phyloP scores from a whole-genome alignment of 2,329 filamentous ascomycete genomes.

The Tetracladium maxilliforme region DNA sequence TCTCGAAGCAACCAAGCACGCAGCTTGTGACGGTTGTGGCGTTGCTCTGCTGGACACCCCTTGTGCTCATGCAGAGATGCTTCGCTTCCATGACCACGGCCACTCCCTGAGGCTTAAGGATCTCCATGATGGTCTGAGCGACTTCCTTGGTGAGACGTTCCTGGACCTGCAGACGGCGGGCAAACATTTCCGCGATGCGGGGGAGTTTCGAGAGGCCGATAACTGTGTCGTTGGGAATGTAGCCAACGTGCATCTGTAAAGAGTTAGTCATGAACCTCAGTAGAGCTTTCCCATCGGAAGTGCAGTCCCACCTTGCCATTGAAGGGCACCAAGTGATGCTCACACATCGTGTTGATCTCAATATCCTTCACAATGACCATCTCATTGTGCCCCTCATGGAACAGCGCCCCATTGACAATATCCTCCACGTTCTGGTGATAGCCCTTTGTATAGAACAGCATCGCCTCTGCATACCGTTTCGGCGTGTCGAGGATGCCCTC shows the following conservation, averaged over 20 bases:
- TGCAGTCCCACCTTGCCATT: slow-evolving; percentile 41
- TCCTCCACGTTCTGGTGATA: slow-evolving; percentile 57
- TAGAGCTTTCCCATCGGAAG: slow-evolving; percentile 4
- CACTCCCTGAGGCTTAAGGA: slow-evolving; percentile 52
- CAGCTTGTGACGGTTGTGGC: slow-evolving; percentile 52
- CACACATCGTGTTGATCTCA: slow-evolving; percentile 54
- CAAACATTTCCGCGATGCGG: slow-evolving; percentile 57
- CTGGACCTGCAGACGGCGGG: slow-evolving; percentile 51
- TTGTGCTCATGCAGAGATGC: slow-evolving; percentile 61
- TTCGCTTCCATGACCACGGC: slow-evolving; percentile 59
- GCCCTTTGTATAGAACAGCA: slow-evolving; percentile 59
- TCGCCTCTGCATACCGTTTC: slow-evolving; percentile 51
- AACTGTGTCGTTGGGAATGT: slow-evolving; percentile 52
- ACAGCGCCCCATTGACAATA: slow-evolving; percentile 53
- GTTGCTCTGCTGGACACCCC: slow-evolving; percentile 55
- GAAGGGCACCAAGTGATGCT: slow-evolving; percentile 58
- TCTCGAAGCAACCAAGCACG: slow-evolving; percentile 56
- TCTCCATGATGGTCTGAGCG: slow-evolving; percentile 49
- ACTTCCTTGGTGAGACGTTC: slow-evolving; percentile 58
- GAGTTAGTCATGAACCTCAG: no score
- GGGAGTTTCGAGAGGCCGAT: slow-evolving; percentile 55
- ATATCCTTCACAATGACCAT: slow-evolving; percentile 59
- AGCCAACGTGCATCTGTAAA: slow-evolving; percentile 57
- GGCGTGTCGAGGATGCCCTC: slow-evolving; percentile 21
- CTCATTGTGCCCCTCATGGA: slow-evolving; percentile 58